Conservation (phyloP, 305 asterid genomes). For the Solanum hybrid region DNA sequence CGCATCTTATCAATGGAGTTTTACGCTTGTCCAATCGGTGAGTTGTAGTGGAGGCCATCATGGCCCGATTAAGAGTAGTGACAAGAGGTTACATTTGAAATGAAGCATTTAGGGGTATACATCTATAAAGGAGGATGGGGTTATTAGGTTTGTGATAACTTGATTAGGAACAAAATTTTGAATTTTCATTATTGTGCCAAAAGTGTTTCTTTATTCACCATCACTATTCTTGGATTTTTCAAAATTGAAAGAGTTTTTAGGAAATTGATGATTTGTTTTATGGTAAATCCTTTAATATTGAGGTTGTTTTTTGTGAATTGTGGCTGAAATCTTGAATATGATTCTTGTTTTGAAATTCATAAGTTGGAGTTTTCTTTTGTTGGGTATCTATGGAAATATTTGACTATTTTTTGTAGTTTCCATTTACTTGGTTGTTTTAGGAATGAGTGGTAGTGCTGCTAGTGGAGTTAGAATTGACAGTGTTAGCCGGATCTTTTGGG, state of each 20-base stretch:
- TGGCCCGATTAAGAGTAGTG: background rate
- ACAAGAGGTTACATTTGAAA: background rate
- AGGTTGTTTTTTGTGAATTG: background rate
- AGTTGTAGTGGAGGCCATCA: background rate
- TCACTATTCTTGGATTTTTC: background rate
- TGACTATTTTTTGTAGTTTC: no score
- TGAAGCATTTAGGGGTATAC: background rate
- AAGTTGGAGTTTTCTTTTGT: background rate
- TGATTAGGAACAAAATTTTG: background rate
- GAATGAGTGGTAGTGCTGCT: background rate
- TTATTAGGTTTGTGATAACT: background rate
- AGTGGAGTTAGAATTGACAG: background rate
- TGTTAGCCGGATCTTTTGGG: background rate
- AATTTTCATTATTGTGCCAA: background rate
- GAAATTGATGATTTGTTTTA: background rate
- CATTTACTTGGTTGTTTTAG: background rate
- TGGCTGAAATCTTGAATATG: background rate
- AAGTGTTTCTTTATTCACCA: background rate
- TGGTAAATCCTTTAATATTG: background rate
- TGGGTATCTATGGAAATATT: background rate
- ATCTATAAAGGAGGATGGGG: background rate
- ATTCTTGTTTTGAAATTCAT: background rate
- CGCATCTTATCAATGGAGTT: background rate
- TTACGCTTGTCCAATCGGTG: background rate
- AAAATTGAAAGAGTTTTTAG: background rate